Evolutionary conservation across 2,329 filamentous ascomycete genomes (phyloP).

Genomic region (Epichloe sylvatica): DNA sequence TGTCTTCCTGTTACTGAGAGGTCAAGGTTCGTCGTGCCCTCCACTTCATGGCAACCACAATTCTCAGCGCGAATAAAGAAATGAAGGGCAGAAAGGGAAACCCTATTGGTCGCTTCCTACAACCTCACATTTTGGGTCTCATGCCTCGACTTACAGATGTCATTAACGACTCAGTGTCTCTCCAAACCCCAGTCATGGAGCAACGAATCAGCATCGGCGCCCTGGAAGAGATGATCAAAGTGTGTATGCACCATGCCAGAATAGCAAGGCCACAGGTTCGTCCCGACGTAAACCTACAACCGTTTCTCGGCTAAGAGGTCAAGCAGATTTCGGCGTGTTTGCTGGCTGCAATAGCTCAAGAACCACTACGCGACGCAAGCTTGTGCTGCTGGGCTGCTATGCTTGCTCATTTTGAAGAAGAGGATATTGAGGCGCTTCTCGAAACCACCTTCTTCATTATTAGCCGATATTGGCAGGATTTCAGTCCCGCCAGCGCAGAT

Average conservation of each 20-base stretch:
- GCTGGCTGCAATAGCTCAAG: conserved; percentile 64
- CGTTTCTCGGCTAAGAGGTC: neutral
- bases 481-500: conserved; percentile 47
- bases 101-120: conserved; percentile 59
- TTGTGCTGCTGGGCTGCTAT: conserved; percentile 77
- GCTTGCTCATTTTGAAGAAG: conserved; percentile 57
- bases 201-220: conserved; percentile 66
- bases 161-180: conserved; percentile 52
- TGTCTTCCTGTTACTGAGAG: neutral
- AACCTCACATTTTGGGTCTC: conserved; percentile 72
- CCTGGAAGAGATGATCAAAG: conserved; percentile 73
- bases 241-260: conserved; percentile 59
- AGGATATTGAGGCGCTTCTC: conserved; percentile 66
- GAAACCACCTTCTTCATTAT: conserved; percentile 86
- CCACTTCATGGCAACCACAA: conserved; percentile 29
- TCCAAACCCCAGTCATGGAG: conserved; percentile 46
- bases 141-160: conserved; percentile 69
- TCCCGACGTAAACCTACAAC: conserved; percentile 2
- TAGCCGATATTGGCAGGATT: conserved; percentile 59
- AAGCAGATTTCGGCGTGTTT: conserved; percentile 77
- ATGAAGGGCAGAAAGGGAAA: conserved; percentile 37
- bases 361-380: conserved; percentile 61
- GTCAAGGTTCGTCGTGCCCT: conserved; percentile 35
- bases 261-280: conserved; percentile 73
- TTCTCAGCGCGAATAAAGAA: conserved; percentile 27